Evolutionary conservation across 306 rosid genomes (phyloP), one percentile per base, ranked within the genome.

Genomic region (Casuarina glauca): DNA sequence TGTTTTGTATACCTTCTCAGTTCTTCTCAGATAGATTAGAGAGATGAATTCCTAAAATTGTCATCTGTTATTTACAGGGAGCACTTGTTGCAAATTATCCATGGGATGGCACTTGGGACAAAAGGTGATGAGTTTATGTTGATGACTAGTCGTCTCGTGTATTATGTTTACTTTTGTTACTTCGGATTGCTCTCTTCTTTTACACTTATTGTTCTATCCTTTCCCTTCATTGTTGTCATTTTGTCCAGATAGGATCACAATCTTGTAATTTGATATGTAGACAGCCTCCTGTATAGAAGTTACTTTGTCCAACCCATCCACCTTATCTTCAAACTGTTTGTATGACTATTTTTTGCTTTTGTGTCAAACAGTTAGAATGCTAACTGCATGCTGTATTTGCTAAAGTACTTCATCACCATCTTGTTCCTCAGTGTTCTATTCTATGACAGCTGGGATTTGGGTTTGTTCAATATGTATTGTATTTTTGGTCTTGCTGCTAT

Each of bases 31-130:
- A 79, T 54, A 75, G 46, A 44, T 35, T 81, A 36, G 35, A 81
- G 10, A 12, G 80, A 60, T 77, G 42, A 60, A 79, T 74, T 45
- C 57, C 66, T 76, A 49, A 77, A 63, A 39, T 54, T 60, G 12
- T 49, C 46, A 73, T 13, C 61, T 69, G 71, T 74, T 83, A 35
- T 70, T 68, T 48, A 73, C 87, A 95, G 98, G 98, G 97, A 39
- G 97, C 97, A 67, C 93, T 95, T 68, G 98, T 95, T 84, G 98
- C 98, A 82, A 95, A 93, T 86, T 95, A 91, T 84, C 98, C 97
- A 41, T 95, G 98, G 98, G 98, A 95, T 81, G 98, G 97, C 63
- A 84, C 93, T 38, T 82, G 66, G 10, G 90, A 93, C 75, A 87
- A 89, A 89, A 92, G 95, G 98, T 94, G 68, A 46, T 73, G 54